Base-by-base conservation (phyloP, 371 early-diverging fungal genomes). In the Fennellomyces sp. region DNA sequence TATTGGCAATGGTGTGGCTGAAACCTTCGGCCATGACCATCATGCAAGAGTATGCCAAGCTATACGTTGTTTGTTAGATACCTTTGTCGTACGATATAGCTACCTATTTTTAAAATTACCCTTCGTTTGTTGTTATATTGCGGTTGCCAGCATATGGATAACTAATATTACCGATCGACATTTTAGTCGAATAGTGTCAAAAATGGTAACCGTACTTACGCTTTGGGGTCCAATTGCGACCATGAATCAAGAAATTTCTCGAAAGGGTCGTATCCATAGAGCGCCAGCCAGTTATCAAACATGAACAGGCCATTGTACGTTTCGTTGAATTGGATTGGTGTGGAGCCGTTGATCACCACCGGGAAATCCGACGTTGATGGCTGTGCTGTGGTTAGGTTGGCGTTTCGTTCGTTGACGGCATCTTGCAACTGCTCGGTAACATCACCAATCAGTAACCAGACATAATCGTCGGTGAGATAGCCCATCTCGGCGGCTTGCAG, bases 11-110 rank as follows among this genome's bases (percentile, higher is more conserved):
- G 0, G 70, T 30, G 35, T 63, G 59, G 19, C 68, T 63, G 51
- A 76, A 80, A 3, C 80, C 84, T 39, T 70, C 53, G 7, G 84
- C 86, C 81, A 85, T 81, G 7, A 76, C 68, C 83, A 82, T 83
- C 84, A 85, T 83, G 56, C 85, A 85, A 25, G 85, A 80, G 59
- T 80, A 80, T 0, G 80, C 80, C 28, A 80, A 56, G 0, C 80
- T 79, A 64, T 45, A 30, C 29, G 17, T 11, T 1, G 7, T n/a
- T 11, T 39, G 5, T 1, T n/a, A n/a, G 17, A n/a, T 11, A 13
- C 5, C 39, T 0, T 6, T 13, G 6, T 33, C 35, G 35, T 8
- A 33, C 6, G 35, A 33, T 33, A 33, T 8, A 33, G 13, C 35
- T 33, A 33, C 13, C 35, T 45, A 21, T 45, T 1, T 21, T 45